phyloP scores from a whole-genome alignment of 2,329 filamentous ascomycete species.

The Penicillium sp. region DNA sequence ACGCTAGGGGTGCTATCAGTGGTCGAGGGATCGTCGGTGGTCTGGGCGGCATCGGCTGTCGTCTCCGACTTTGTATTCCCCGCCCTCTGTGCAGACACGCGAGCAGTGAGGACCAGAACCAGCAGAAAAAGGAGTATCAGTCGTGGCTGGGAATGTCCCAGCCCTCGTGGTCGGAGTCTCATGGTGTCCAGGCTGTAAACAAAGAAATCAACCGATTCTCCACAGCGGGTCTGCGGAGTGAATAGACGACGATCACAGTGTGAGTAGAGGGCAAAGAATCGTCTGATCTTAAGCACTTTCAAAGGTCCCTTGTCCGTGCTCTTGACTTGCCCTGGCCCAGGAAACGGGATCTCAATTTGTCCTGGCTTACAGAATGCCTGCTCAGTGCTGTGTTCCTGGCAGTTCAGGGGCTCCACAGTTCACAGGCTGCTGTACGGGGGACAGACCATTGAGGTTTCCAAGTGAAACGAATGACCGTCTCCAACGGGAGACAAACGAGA shows the following conservation, averaged over 20 bases:
- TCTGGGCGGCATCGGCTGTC: conserved; percentile 23
- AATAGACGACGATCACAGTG: conserved; percentile 21
- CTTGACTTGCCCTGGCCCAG: not conserved
- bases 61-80: conserved; percentile 22
- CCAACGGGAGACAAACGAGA: conserved; percentile 10
- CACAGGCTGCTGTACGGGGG: conserved; percentile 1
- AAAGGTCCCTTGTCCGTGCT: not conserved
- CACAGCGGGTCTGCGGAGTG: conserved; percentile 28
- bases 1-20: conserved; percentile 26
- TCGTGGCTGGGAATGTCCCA: conserved; percentile 18
- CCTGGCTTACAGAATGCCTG: conserved; percentile 4
- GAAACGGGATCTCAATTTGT: conserved; percentile 4
- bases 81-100: conserved; percentile 24
- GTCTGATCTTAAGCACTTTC: not conserved
- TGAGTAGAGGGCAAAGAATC: conserved; percentile 14
- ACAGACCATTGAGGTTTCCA: conserved; percentile 1
- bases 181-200: conserved; percentile 23
- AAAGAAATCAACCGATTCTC: conserved; percentile 23
- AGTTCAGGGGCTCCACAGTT: conserved; percentile 12
- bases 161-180: conserved; percentile 21
- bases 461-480: conserved; percentile 23
- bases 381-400: conserved; percentile 12
- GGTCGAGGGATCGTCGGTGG: conserved; percentile 28
- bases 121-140: conserved; percentile 21
- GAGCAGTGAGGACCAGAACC: conserved; percentile 17